These are phyloP conservation scores for Dalbergia cochinchinensis DNA, from an alignment of 306 rosid genomes.

Conservation along the genomic window DNA sequence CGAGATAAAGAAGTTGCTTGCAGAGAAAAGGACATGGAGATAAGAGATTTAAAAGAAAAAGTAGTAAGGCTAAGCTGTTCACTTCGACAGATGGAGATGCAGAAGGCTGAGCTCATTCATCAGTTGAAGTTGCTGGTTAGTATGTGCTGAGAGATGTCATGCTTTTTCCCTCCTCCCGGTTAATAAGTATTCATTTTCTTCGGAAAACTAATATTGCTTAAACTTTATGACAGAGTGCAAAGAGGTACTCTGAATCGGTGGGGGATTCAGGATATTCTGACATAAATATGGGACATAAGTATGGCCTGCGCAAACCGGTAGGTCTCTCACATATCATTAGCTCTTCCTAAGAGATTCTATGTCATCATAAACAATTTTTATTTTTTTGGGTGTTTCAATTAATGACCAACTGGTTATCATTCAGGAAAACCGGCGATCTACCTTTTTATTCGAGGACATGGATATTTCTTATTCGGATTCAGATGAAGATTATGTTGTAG, in stretches of 20 bases:
- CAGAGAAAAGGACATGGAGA: slow-evolving; percentile 81
- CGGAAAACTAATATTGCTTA: background rate
- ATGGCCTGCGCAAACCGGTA: slow-evolving; percentile 90
- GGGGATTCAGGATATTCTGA: slow-evolving; percentile 42
- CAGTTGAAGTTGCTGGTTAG: slow-evolving; percentile 70
- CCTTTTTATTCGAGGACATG: slow-evolving; percentile 80
- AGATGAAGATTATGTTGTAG: slow-evolving; percentile 58
- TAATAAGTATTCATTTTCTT: background rate
- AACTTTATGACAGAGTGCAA: slow-evolving; percentile 61
- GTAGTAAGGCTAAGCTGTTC: slow-evolving; percentile 68
- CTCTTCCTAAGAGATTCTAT: background rate
- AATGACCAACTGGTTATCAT: slow-evolving; percentile 28
- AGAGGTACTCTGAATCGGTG: slow-evolving; percentile 48
- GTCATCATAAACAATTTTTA: background rate
- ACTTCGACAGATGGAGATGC: slow-evolving; percentile 73
- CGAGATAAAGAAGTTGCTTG: slow-evolving; percentile 78
- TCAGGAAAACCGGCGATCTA: slow-evolving; percentile 79
- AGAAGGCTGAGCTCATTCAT: slow-evolving; percentile 75
- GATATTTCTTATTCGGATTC: slow-evolving; percentile 69
- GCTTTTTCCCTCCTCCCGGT: background rate
- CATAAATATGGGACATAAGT: slow-evolving; percentile 60
- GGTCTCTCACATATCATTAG: background rate
- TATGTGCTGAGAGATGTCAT: slow-evolving; percentile 29
- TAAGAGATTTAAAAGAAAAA: slow-evolving; percentile 83
- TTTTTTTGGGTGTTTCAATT: slow-evolving; percentile 7